phyloP scores from a whole-genome alignment of 2,329 filamentous ascomycete genomes.

The Colletotrichum gloeosporioides region DNA sequence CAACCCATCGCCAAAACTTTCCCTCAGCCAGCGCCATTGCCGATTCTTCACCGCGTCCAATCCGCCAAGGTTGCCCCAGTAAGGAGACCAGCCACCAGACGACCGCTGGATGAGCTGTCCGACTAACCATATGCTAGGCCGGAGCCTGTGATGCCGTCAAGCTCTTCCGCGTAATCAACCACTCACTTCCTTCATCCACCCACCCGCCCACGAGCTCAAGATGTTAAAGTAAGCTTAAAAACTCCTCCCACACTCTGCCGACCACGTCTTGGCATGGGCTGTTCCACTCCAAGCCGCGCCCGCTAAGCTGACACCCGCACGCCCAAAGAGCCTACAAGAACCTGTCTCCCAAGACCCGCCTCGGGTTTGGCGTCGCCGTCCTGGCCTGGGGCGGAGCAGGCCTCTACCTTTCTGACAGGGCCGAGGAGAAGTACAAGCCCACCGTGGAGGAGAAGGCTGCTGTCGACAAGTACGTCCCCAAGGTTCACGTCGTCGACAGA shows the following conservation, averaged over 20 bases:
- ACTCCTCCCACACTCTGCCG: background rate
- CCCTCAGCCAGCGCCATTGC: background rate
- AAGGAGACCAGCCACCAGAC: background rate
- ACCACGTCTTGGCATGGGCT: background rate
- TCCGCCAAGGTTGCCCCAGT: background rate
- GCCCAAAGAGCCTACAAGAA: conserved; percentile 71
- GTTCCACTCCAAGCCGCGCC: background rate
- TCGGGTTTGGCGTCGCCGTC: conserved; percentile 74
- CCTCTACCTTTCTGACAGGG: conserved; percentile 74
- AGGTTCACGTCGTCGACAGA: conserved; percentile 65
- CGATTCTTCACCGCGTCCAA: background rate
- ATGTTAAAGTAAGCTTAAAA: conserved; percentile 22
- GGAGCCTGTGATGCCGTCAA: background rate
- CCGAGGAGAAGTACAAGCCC: conserved; percentile 75
- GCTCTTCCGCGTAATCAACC: background rate
- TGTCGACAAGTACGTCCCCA: conserved; percentile 66
- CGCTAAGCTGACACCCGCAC: background rate
- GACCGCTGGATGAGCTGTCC: background rate
- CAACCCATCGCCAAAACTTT: background rate
- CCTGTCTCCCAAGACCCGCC: conserved; percentile 72
- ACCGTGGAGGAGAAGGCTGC: conserved; percentile 75
- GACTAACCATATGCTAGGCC: background rate
- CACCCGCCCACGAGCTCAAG: background rate
- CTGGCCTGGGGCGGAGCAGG: conserved; percentile 79
- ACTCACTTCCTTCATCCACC: background rate